A percentile compares a stretch with the other conserved stretches of the same genome.
These are phyloP conservation scores for Aspergillus tubingensis DNA, from an alignment of 2,329 filamentous ascomycete genomes.

Conservation along the genomic window DNA sequence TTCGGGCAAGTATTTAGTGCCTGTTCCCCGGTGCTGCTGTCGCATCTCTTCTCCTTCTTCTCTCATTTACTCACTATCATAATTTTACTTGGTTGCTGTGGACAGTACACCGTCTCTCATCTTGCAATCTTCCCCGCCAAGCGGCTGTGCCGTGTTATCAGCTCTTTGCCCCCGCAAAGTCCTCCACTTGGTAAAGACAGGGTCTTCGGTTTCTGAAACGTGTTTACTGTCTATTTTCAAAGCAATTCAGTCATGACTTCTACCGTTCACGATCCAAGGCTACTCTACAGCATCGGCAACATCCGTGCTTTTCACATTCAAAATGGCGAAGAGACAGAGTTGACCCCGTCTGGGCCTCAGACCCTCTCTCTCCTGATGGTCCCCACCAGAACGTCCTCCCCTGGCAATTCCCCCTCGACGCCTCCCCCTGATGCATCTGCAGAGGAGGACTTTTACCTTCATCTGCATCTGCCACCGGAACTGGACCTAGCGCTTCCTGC, in stretches of 20 bases:
- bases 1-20: constrained; percentile 1
- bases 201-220: background rate
- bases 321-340: constrained; percentile 77
- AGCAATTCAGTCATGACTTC: constrained; percentile 26
- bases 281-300: constrained; percentile 64
- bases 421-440: constrained; percentile 54
- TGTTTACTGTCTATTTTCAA: background rate
- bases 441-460: constrained; percentile 94
- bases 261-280: constrained; percentile 37
- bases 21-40: constrained; percentile 10
- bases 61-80: background rate
- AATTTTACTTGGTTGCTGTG: background rate
- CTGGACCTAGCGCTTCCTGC: constrained; percentile 90
- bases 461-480: constrained; percentile 91
- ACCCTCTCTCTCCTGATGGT: constrained; percentile 95
- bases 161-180: constrained; percentile 4
- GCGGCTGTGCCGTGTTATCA: background rate
- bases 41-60: constrained; percentile 3
- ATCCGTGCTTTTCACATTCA: constrained; percentile 90
- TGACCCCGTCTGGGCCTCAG: constrained; percentile 84
- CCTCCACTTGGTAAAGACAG: background rate
- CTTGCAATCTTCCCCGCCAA: background rate
- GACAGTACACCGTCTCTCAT: background rate
- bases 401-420: constrained; percentile 42
- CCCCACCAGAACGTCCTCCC: constrained; percentile 75